phyloP scores from a whole-genome alignment of 78 protist species.

The Planoprotostelium fungivorum region DNA sequence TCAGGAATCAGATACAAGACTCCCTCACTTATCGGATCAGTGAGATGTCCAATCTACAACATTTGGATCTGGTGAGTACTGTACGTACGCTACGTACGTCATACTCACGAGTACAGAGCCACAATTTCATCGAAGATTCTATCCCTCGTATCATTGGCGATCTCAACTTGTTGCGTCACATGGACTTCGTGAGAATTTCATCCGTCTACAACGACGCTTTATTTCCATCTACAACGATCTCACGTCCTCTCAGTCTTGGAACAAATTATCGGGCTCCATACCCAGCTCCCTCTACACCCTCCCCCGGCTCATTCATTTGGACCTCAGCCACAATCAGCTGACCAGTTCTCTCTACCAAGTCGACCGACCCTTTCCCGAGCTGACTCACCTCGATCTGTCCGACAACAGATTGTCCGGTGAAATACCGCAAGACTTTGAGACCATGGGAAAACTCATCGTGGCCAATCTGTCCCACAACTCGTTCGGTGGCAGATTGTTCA shows the following conservation, averaged over 20 bases:
- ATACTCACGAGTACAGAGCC: too few species aligned
- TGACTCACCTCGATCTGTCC: neutral
- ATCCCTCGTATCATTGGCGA: neutral
- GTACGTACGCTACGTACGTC: too few species aligned
- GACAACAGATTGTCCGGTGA: neutral
- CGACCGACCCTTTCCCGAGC: neutral
- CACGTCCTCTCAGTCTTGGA: too few species aligned
- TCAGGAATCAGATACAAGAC: neutral
- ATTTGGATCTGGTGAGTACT: neutral
- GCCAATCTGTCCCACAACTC: neutral
- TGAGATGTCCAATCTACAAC: neutral
- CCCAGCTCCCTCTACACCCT: neutral
- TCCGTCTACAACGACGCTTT: too few species aligned
- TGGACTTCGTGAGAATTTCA: too few species aligned
- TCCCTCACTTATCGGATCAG: neutral
- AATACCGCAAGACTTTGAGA: neutral
- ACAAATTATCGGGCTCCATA: neutral
- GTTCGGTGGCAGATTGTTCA: neutral
- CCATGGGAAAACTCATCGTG: neutral
- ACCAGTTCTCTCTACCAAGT: neutral
- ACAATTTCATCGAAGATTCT: neutral
- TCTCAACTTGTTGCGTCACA: neutral
- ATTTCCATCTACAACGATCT: too few species aligned
- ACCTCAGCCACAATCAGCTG: neutral
- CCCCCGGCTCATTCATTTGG: neutral